Evolutionary conservation across 2,329 filamentous ascomycete species (phyloP).

Genomic region (Polychaeton citri): DNA sequence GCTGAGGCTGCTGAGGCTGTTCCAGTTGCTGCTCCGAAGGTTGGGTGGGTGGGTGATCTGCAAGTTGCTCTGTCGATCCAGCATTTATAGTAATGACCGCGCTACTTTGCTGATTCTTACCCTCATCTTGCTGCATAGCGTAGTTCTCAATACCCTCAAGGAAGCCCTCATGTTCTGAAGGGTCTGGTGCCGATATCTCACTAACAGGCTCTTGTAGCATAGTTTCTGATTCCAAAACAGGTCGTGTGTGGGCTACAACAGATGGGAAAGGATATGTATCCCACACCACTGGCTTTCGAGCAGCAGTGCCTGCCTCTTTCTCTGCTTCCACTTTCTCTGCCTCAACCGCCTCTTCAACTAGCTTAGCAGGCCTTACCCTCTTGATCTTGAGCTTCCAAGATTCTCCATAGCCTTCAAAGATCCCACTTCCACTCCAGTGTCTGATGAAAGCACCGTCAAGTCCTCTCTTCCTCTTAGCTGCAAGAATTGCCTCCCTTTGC

Average conservation of each 20-base stretch:
- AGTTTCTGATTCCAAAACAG: not conserved
- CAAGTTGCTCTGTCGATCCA: too few species aligned
- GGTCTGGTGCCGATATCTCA: conserved; percentile 5
- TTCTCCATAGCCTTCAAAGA: conserved; percentile 48
- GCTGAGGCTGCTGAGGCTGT: conserved; percentile 6
- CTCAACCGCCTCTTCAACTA: conserved; percentile 11
- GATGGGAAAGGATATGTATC: not conserved
- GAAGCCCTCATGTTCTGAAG: conserved; percentile 19
- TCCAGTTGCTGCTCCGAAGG: not conserved
- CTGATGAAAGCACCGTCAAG: conserved; percentile 81
- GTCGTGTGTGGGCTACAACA: not conserved
- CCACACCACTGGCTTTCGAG: not conserved
- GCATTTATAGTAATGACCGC: too few species aligned
- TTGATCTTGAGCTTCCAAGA: conserved; percentile 45
- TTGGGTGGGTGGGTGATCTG: not conserved
- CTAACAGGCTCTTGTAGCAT: not conserved
- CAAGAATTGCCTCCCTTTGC: conserved; percentile 67
- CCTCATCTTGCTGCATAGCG: conserved; percentile 13
- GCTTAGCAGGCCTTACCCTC: conserved; percentile 17
- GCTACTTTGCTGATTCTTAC: too few species aligned
- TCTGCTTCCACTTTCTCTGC: conserved; percentile 3
- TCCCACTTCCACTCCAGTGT: conserved; percentile 83
- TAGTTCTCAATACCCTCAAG: conserved; percentile 33
- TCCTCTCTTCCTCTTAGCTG: conserved; percentile 74
- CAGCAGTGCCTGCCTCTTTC: conserved; percentile 1